Conservation (phyloP, 345 rosid species). For the Gossypium rotundifolium region DNA sequence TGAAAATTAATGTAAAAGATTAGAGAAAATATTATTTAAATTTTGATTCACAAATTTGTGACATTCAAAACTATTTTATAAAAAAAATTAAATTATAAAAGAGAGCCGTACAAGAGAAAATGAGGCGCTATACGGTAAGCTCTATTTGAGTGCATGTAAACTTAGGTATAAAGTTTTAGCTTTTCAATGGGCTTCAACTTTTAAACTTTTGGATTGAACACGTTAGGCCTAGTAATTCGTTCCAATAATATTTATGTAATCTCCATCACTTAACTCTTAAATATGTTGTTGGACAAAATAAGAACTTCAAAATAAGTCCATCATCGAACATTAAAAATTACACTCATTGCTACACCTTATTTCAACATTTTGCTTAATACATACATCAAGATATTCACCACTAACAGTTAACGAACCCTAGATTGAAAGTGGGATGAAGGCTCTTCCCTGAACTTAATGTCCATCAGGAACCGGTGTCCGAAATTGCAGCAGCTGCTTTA, state of each 20-base stretch:
- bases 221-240: too few relatives aligned
- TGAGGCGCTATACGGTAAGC: too few relatives aligned
- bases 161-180: too few relatives aligned
- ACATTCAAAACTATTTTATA: too few relatives aligned
- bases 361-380: constrained; percentile 23
- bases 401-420: constrained; percentile 16
- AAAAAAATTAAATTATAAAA: too few relatives aligned
- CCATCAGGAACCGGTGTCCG: not conserved
- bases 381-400: constrained; percentile 21
- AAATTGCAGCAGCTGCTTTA: constrained; percentile 27
- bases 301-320: constrained; percentile 14
- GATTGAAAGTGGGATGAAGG: constrained; percentile 7
- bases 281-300: not conserved
- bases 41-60: too few relatives aligned
- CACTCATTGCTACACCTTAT: constrained; percentile 38
- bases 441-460: not conserved
- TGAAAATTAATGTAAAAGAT: too few relatives aligned
- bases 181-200: too few relatives aligned
- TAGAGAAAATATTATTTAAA: accelerated
- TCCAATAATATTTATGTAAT: not conserved
- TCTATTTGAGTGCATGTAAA: too few relatives aligned
- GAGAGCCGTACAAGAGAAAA: too few relatives aligned
- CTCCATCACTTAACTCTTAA: not conserved
- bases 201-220: too few relatives aligned
- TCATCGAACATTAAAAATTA: constrained; percentile 17